These are phyloP conservation scores for Penicillium capsulatum DNA, from an alignment of 2,329 filamentous ascomycete species.

Conservation along the genomic window DNA sequence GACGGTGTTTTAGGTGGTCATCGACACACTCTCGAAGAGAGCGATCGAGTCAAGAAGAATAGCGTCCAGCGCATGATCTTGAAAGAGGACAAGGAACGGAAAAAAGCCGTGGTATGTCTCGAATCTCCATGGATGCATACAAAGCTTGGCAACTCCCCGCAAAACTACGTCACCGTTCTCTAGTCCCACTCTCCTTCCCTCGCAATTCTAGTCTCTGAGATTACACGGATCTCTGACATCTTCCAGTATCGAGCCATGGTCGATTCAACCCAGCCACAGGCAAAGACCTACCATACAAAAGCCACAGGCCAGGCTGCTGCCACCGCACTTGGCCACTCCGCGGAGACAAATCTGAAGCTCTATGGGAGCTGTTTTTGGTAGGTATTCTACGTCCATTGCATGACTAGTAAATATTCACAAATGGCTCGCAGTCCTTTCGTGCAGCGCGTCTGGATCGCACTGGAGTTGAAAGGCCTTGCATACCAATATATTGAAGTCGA, in stretches of 20 bases:
- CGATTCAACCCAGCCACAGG: constrained; percentile 38
- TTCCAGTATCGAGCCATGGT: constrained; percentile 39
- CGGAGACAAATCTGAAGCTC: constrained; percentile 67
- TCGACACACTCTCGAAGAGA: constrained; percentile 67
- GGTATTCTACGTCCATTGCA: background rate
- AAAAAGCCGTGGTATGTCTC: constrained; percentile 53
- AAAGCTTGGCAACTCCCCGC: constrained; percentile 14
- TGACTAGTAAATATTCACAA: background rate
- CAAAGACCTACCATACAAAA: constrained; percentile 68
- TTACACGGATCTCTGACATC: too few species aligned
- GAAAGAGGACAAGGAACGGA: constrained; percentile 62
- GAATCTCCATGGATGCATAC: constrained; percentile 7
- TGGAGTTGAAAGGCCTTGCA: constrained; percentile 70
- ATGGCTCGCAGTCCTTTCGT: constrained; percentile 63
- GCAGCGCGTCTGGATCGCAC: constrained; percentile 82
- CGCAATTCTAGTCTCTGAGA: too few species aligned
- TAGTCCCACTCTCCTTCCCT: background rate
- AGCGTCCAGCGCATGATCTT: constrained; percentile 65
- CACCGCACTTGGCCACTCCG: constrained; percentile 67
- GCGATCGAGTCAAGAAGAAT: constrained; percentile 77
- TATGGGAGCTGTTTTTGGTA: constrained; percentile 83
- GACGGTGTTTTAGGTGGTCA: constrained; percentile 69
- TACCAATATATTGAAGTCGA: constrained; percentile 88
- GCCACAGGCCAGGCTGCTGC: constrained; percentile 65
- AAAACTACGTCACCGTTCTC: constrained; percentile 21